phyloP scores from a whole-genome alignment of 441 rosid genomes.

The Erysimum pusillum region DNA sequence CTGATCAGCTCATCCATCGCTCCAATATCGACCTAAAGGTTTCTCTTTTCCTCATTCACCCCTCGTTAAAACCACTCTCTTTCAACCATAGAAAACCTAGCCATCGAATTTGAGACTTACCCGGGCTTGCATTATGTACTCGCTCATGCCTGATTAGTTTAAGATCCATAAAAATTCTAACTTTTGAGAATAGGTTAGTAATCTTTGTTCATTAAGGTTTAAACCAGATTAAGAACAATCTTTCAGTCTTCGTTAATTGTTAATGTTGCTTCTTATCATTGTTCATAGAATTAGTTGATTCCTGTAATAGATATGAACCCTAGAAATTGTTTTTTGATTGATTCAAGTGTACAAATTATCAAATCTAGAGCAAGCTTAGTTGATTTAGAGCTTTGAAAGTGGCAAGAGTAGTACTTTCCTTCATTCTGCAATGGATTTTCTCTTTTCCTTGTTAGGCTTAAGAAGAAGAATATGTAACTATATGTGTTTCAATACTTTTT shows the following conservation, averaged over 20 bases:
- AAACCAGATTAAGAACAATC: neutral
- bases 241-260: neutral
- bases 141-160: neutral
- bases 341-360: conserved; percentile 10
- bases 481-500: conserved; percentile 32
- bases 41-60: conserved; percentile 6
- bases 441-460: conserved; percentile 11
- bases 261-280: neutral
- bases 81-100: neutral
- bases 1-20: conserved; percentile 70
- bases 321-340: conserved; percentile 5
- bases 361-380: conserved; percentile 2
- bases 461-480: conserved; percentile 15
- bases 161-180: neutral
- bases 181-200: neutral
- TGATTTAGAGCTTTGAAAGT: conserved; percentile 10
- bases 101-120: neutral
- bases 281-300: neutral
- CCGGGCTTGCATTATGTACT: neutral
- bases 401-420: conserved; percentile 7
- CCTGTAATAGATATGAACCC: neutral
- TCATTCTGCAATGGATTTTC: neutral
- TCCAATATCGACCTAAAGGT: conserved; percentile 97
- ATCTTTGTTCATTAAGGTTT: neutral
- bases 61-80: neutral